Evolutionary conservation across 345 rosid species (phyloP).

Genomic region (Camelina neglecta): DNA sequence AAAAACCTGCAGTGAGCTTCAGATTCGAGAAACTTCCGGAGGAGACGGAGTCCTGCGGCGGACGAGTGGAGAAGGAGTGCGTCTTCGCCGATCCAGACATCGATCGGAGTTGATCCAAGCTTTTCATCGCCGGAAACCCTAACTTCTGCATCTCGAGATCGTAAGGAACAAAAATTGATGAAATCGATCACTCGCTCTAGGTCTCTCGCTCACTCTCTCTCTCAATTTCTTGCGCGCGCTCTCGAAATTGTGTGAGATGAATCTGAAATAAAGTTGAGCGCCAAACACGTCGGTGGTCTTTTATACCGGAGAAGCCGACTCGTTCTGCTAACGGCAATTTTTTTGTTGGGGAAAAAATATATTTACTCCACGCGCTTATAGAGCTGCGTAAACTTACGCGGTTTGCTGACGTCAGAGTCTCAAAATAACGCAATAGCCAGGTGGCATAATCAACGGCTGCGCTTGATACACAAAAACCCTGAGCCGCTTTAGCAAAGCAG

Average conservation of each 20-base stretch:
- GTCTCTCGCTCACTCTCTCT: not conserved
- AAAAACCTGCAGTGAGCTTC: conserved; percentile 86
- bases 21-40: conserved; percentile 74
- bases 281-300: conserved; percentile 6
- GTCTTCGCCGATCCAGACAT: conserved; percentile 58
- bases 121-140: conserved; percentile 71
- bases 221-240: not conserved
- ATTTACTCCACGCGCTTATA: not conserved
- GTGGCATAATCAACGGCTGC: not conserved
- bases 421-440: not conserved
- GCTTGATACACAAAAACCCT: conserved; percentile 29
- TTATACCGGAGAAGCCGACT: not conserved
- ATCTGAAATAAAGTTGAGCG: conserved; percentile 20
- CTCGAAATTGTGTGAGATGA: not conserved
- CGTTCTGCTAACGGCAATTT: not conserved
- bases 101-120: conserved; percentile 66
- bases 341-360: not conserved
- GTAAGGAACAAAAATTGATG: not conserved
- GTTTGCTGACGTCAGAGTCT: conserved; percentile 8
- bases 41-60: conserved; percentile 56
- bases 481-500: conserved; percentile 20
- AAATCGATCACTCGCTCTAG: not conserved
- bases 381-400: not conserved
- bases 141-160: conserved; percentile 67
- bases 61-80: conserved; percentile 60